Evolutionary conservation across 2,329 filamentous ascomycete species (phyloP), one percentile per base, ranked within the genome.

Genomic region (Neobulgaria alba): DNA sequence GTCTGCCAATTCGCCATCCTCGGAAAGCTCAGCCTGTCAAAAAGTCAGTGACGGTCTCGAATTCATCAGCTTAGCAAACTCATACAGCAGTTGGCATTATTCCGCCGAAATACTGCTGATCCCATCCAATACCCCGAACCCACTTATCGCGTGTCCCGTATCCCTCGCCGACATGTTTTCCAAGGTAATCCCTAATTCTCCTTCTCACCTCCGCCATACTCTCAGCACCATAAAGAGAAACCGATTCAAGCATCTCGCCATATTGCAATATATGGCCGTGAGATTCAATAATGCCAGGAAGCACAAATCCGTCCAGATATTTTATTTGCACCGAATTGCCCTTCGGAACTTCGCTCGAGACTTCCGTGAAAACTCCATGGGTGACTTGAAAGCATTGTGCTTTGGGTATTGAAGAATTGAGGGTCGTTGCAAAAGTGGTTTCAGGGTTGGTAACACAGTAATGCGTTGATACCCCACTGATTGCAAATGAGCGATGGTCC

Each of bases 221-320:
- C n/a, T 61, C 45, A 0, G 72, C 64, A 0, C 75, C 78, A 51
- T 82, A 81, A 2, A 85, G 61, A 50, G 79, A 70, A 0, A 79
- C 79, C 3, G 76, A 79, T 51, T 79, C 72, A 29, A 84, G 62
- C 52, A 80, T 79, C 59, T 84, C 78, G 37, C 76, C 81, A 56
- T 80, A 83, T 50, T 73, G 70, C 14, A 79, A 57, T 35, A 85
- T 61, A 55, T 85, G 81, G 0, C 77, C 81, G 56, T 85, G 81
- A 0, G 78, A 79, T 49, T 85, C 81, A 73, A 79, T 84, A 2
- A 85, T 64, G 0, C 80, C 80, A 0, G 81, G 81, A 18, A 82
- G 72, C 2, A 73, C 78, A 49, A 75, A 69, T 0, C 77, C 77
- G 4, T 59, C 48, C 10, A 64, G 51, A 16, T 60, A 61, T 12